Percentiles rank a stretch among this genome's conserved stretches.
Evolutionary conservation across 345 rosid genomes (phyloP).

Genomic region (Aethionema arabicum): DNA sequence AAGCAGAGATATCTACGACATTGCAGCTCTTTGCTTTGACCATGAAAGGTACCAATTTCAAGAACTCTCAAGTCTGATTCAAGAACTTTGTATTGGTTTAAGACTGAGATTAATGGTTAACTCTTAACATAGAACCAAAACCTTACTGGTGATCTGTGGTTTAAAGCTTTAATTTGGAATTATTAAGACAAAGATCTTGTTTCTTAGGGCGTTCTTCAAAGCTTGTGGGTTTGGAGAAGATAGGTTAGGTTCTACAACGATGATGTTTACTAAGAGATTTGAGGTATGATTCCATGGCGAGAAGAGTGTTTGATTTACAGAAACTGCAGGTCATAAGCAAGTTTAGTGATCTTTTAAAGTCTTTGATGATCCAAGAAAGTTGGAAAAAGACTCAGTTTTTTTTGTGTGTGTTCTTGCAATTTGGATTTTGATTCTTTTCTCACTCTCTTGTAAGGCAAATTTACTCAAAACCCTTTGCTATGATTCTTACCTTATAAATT

Average conservation of each 20-base stretch:
- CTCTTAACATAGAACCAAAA: too few relatives aligned
- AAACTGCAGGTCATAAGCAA: slow-evolving; percentile 19
- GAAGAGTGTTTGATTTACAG: slow-evolving; percentile 9
- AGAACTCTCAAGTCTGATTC: background rate
- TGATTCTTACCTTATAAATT: too few relatives aligned
- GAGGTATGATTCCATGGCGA: background rate
- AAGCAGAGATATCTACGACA: slow-evolving; percentile 71
- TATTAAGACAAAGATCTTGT: slow-evolving; percentile 3
- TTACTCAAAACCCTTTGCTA: background rate
- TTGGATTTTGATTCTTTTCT: slow-evolving; percentile 8
- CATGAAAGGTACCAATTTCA: slow-evolving; percentile 53
- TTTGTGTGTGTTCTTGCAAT: slow-evolving; percentile 9
- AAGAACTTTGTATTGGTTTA: slow-evolving; percentile 7
- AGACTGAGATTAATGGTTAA: too few relatives aligned
- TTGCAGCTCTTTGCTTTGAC: slow-evolving; percentile 76
- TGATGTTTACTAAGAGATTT: slow-evolving; percentile 64
- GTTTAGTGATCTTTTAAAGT: slow-evolving; percentile 16
- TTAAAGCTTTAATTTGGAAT: background rate
- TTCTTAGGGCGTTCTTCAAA: slow-evolving; percentile 67
- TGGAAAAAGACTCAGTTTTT: slow-evolving; percentile 9
- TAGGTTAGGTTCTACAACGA: slow-evolving; percentile 73
- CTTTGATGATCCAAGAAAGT: slow-evolving; percentile 13
- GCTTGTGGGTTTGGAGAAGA: slow-evolving; percentile 90
- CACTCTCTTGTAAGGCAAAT: slow-evolving; percentile 1
- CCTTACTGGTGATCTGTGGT: background rate